These are phyloP conservation scores for Rhodomyrtus psidioides DNA, from an alignment of 441 rosid genomes.

Conservation along the genomic window DNA sequence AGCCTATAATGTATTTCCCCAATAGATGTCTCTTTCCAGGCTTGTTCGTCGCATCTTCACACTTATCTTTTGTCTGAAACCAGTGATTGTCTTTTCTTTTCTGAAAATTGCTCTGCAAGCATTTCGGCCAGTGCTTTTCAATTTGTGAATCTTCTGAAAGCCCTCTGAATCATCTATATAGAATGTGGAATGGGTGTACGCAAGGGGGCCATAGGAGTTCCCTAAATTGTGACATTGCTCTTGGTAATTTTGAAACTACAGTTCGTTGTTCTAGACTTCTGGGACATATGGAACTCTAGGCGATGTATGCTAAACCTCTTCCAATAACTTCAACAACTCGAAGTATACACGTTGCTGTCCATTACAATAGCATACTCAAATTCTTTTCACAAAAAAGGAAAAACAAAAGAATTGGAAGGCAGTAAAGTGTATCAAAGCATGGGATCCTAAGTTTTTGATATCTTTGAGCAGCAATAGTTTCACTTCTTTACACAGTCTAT, in stretches of 20 bases:
- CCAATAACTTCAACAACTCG: background rate
- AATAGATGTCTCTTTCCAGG: background rate
- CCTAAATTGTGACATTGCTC: background rate
- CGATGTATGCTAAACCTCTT: background rate
- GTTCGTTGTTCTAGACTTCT: background rate
- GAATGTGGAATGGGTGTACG: too few relatives aligned
- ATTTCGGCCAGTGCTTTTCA: too few relatives aligned
- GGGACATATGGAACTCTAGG: background rate
- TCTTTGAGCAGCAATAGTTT: too few relatives aligned
- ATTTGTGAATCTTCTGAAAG: too few relatives aligned
- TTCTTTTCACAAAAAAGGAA: too few relatives aligned
- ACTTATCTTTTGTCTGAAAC: background rate
- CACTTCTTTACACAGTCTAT: too few relatives aligned
- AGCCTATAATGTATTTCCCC: background rate
- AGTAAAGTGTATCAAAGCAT: too few relatives aligned
- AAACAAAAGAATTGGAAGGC: too few relatives aligned
- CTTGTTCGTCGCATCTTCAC: background rate
- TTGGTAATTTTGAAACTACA: background rate
- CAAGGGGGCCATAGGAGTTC: background rate
- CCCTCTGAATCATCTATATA: too few relatives aligned
- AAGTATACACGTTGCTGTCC: too few relatives aligned
- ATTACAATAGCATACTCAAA: too few relatives aligned
- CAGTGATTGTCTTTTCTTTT: background rate
- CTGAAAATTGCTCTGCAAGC: background rate
- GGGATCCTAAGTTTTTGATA: too few relatives aligned